Evolutionary conservation across 345 rosid species (phyloP).

Genomic region (Camelina hispida): DNA sequence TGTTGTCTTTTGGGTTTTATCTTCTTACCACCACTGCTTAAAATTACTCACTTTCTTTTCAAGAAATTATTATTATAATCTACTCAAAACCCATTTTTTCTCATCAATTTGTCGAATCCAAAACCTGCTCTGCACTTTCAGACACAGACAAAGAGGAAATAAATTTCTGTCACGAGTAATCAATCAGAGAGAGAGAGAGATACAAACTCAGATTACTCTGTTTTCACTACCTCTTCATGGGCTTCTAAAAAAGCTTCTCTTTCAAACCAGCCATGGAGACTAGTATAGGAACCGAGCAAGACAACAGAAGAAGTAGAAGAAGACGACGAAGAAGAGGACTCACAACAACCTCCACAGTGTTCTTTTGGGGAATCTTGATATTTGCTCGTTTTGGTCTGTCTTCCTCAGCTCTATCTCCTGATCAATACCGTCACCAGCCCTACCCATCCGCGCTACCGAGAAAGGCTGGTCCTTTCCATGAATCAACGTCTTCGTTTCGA

Average conservation of each 20-base stretch:
- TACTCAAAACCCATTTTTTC: conserved; percentile 19
- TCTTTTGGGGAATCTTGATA: conserved; percentile 56
- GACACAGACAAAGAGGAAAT: conserved; percentile 23
- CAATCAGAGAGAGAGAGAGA: conserved; percentile 30
- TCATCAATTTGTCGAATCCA: conserved; percentile 33
- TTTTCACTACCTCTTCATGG: conserved; percentile 29
- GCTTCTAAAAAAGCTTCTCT: conserved; percentile 25
- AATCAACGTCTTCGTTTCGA: conserved; percentile 36
- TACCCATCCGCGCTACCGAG: conserved; percentile 50
- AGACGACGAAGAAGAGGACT: conserved; percentile 21
- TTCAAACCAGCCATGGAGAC: conserved; percentile 37
- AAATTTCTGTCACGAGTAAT: conserved; percentile 9
- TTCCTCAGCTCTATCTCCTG: conserved; percentile 47
- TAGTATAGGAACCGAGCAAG: conserved; percentile 19
- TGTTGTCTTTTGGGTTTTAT: conserved; percentile 34
- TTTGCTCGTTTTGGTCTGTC: conserved; percentile 50
- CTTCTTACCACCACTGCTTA: conserved; percentile 18
- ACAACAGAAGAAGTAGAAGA: conserved; percentile 16
- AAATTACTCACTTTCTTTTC: conserved; percentile 15
- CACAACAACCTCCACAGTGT: conserved; percentile 9
- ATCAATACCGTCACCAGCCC: conserved; percentile 31
- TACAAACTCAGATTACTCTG: conserved; percentile 25
- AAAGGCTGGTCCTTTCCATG: conserved; percentile 49
- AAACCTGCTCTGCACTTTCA: conserved; percentile 35
- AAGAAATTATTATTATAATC: conserved; percentile 13